Evolutionary conservation across 768 basidiomycete genomes (phyloP), one percentile per base, ranked within the genome.

Genomic region (Coprinopsis marcescibilis): DNA sequence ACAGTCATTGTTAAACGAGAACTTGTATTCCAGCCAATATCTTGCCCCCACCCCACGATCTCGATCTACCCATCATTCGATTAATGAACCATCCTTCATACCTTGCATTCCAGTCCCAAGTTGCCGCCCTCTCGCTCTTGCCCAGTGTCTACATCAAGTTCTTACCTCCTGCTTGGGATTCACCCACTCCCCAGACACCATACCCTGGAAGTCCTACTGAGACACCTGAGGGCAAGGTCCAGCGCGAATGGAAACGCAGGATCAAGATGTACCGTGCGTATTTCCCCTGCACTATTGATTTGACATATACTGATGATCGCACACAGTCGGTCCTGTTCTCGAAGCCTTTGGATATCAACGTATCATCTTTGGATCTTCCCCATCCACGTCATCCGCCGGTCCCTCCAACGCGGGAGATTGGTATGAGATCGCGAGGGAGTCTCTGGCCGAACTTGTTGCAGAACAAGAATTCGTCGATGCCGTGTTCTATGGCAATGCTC

Each of bases 261-360:
- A 78, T 90, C 64, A 91, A 85, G 70, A 85, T 91, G 78, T 91
- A 88, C 66, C 68, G 89, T 91, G 57, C 68, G 88, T 81, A 32
- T 29, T 41, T 49, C 43, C 34, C 34, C 46, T 0, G 12, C 23
- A 4, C 42, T 41, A 37, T 36, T 20, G 45, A 46, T 33, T 20
- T 24, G 44, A 39, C 21, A 36, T 33, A 24, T 45, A 34, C 15
- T 56, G 25, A 52, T 45, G 24, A 36, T 49, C 15, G 19, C 32
- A n/a, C 13, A 8, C 33, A 92, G 89, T 91, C 53, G 84, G 81
- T 6, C 89, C 86, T 13, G 83, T 84, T 29, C 65, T 90, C 51
- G 89, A 92, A 60, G 89, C 89, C 2, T 91, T 91, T 60, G 89
- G 89, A 5, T 87, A 78, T 56, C 73, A 85, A 56, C 78, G 89